phyloP scores from a whole-genome alignment of 2,329 filamentous ascomycete genomes.

The Beauveria asiatica region DNA sequence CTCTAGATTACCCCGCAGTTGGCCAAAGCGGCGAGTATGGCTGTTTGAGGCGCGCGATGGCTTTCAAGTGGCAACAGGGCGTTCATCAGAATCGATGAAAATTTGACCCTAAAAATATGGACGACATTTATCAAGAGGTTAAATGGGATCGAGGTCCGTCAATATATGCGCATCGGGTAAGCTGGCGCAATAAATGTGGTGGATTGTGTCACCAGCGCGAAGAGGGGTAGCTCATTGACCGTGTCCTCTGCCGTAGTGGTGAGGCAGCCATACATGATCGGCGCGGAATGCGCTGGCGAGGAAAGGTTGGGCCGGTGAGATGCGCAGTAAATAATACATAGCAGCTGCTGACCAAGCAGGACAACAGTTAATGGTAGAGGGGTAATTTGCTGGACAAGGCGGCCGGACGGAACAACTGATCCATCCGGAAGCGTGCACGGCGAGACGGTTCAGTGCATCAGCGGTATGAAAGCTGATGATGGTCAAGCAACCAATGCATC shows the following conservation, averaged over 20 bases:
- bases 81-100: not conserved
- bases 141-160: too few species aligned
- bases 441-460: not conserved
- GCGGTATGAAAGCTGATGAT: not conserved
- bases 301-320: not conserved
- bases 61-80: not conserved
- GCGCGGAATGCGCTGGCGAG: not conserved
- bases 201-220: not conserved
- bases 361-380: not conserved
- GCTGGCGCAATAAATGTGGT: not conserved
- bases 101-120: not conserved
- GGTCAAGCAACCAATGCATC: not conserved
- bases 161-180: not conserved
- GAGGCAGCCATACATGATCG: not conserved
- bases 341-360: not conserved
- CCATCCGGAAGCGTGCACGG: not conserved
- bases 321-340: not conserved
- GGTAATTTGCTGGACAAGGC: not conserved
- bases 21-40: not conserved
- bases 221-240: conserved; percentile 1
- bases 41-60: not conserved
- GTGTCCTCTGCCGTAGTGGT: not conserved
- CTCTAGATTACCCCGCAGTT: conserved; percentile 3
- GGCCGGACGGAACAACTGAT: conserved; percentile 2
- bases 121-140: not conserved